phyloP scores from a whole-genome alignment of 2,329 filamentous ascomycete genomes.

The Neopestalotiopsis clavispora region DNA sequence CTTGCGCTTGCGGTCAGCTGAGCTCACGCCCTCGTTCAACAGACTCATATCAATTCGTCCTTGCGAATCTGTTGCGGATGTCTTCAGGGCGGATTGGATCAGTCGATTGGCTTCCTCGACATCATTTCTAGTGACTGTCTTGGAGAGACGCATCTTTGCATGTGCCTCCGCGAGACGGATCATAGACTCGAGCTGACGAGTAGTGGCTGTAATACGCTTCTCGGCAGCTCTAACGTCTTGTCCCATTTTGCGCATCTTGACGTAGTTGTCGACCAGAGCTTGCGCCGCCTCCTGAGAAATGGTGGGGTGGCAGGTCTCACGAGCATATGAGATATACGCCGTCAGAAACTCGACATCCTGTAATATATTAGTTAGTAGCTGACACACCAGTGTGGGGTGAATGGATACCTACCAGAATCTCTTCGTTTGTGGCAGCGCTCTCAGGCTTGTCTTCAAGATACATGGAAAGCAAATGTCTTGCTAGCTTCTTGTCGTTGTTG shows the following conservation, averaged over 20 bases:
- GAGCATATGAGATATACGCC: conserved; percentile 95
- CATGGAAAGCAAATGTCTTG: conserved; percentile 92
- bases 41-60: conserved; percentile 97
- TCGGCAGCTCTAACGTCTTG: conserved; percentile 86
- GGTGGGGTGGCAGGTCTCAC: conserved; percentile 80
- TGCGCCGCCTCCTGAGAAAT: conserved; percentile 81
- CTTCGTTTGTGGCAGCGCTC: conserved; percentile 73
- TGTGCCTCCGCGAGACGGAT: conserved; percentile 96
- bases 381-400: neutral
- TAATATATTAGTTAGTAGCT: conserved; percentile 30
- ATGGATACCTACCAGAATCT: conserved; percentile 73
- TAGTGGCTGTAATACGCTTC: conserved; percentile 96
- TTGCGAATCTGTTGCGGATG: conserved; percentile 91
- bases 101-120: conserved; percentile 90
- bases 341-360: conserved; percentile 95
- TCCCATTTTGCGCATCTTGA: conserved; percentile 93
- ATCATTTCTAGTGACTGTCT: conserved; percentile 77
- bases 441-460: conserved; percentile 95
- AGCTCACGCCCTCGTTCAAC: conserved; percentile 90
- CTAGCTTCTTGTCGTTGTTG: conserved; percentile 83
- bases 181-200: conserved; percentile 96
- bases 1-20: conserved; percentile 81
- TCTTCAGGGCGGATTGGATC: conserved; percentile 93
- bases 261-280: conserved; percentile 85
- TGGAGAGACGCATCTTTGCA: conserved; percentile 91